Evolutionary conservation across 1,139 yeast genomes (phyloP).

Genomic region (Kazachstania sp.): DNA sequence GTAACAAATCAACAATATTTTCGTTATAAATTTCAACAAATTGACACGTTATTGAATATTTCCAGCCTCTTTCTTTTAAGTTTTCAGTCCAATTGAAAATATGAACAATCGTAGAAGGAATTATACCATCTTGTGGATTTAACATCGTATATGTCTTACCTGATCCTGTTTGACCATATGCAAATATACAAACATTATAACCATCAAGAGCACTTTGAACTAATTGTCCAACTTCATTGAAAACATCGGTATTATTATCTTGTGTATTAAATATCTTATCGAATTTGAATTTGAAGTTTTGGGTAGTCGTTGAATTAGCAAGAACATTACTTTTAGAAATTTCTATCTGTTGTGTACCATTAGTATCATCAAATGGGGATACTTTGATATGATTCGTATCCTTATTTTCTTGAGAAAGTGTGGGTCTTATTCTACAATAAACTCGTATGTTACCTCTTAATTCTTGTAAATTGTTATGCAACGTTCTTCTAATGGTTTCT

Average conservation of each 20-base stretch:
- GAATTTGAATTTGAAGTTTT: slow-evolving; percentile 47
- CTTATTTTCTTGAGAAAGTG: slow-evolving; percentile 25
- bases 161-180: slow-evolving; percentile 97
- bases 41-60: slow-evolving; percentile 58
- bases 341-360: slow-evolving; percentile 31
- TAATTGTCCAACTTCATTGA: slow-evolving; percentile 77
- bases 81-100: slow-evolving; percentile 55
- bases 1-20: slow-evolving; percentile 58
- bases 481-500: slow-evolving; percentile 48
- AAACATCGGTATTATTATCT: slow-evolving; percentile 52
- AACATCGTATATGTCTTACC: slow-evolving; percentile 95
- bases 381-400: slow-evolving; percentile 36
- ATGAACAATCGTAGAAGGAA: slow-evolving; percentile 66
- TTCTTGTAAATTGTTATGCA: slow-evolving; percentile 75
- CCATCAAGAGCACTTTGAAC: slow-evolving; percentile 91
- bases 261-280: slow-evolving; percentile 65
- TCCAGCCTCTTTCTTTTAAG: slow-evolving; percentile 55
- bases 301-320: slow-evolving; percentile 12
- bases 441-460: slow-evolving; percentile 89
- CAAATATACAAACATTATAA: slow-evolving; percentile 84
- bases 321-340: slow-evolving; percentile 16
- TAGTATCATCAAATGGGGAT: slow-evolving; percentile 45
- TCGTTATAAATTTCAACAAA: slow-evolving; percentile 90
- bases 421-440: slow-evolving; percentile 77
- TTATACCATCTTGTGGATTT: slow-evolving; percentile 62